phyloP scores from a whole-genome alignment of 2,329 filamentous ascomycete species.

The Thelonectria blattea region DNA sequence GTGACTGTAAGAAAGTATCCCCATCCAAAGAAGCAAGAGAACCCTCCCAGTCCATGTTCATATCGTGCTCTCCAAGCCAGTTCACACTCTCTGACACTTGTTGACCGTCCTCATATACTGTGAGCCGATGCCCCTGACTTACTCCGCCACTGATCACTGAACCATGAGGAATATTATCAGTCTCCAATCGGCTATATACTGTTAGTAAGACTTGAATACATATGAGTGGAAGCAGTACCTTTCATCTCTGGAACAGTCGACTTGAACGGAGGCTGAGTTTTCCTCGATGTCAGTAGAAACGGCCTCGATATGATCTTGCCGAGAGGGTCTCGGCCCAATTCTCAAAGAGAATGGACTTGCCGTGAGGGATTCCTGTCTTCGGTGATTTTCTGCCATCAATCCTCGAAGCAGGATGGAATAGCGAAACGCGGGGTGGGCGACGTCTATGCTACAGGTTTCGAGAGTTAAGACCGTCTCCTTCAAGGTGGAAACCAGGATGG shows the following conservation, averaged over 20 bases:
- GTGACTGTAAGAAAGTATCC: background rate
- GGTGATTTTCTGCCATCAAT: background rate
- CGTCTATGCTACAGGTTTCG: constrained; percentile 11
- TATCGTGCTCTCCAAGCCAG: background rate
- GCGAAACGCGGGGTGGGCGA: constrained; percentile 14
- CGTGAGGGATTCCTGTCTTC: background rate
- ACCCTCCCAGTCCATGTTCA: background rate
- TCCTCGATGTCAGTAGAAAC: background rate
- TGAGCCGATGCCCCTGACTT: background rate
- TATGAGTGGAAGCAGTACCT: background rate
- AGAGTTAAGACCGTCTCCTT: constrained; percentile 6
- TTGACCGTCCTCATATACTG: background rate
- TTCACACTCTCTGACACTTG: background rate
- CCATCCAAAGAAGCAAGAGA: background rate
- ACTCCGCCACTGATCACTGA: background rate
- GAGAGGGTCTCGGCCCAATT: background rate
- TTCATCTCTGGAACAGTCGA: background rate
- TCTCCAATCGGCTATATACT: background rate
- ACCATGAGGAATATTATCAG: background rate
- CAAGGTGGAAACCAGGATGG: constrained; percentile 2
- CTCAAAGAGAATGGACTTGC: background rate
- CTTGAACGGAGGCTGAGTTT: background rate
- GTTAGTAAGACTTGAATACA: background rate
- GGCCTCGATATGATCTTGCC: background rate
- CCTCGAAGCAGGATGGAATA: constrained; percentile 13